Evolutionary conservation across 176 grass and related monocot species (phyloP).

Genomic region (Oryza rufipogon): DNA sequence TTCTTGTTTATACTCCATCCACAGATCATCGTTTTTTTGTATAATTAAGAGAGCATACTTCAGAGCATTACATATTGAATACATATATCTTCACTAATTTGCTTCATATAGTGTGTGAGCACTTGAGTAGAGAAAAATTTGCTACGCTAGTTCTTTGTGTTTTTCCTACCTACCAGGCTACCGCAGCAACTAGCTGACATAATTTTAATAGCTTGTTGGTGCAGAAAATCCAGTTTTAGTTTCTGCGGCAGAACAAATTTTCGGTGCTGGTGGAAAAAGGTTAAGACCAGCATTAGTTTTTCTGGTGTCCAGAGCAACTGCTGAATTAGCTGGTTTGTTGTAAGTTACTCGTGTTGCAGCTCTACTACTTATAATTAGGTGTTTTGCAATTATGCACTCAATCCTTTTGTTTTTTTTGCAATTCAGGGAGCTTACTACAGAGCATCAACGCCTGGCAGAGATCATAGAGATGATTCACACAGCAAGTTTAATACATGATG

Average conservation of each 20-base stretch:
- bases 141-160: background rate
- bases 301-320: slow-evolving; percentile 90
- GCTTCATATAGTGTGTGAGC: background rate
- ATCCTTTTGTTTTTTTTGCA: slow-evolving; percentile 19
- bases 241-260: slow-evolving; percentile 92
- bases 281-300: slow-evolving; percentile 95
- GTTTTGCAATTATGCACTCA: slow-evolving; percentile 17
- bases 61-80: slow-evolving; percentile 31
- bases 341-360: slow-evolving; percentile 46
- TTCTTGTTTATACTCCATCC: background rate
- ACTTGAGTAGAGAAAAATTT: background rate
- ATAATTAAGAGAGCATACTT: slow-evolving; percentile 15
- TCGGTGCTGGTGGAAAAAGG: slow-evolving; percentile 95
- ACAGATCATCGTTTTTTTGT: background rate
- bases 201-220: slow-evolving; percentile 73
- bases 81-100: background rate
- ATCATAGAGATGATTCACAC: slow-evolving; percentile 99
- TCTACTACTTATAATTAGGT: background rate
- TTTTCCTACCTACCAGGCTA: background rate
- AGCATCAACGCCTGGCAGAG: slow-evolving; percentile 85
- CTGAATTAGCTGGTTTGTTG: slow-evolving; percentile 72
- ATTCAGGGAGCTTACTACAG: slow-evolving; percentile 77
- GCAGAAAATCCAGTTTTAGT: slow-evolving; percentile 95
- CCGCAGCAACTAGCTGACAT: slow-evolving; percentile 35
- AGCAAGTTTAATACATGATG: slow-evolving; percentile 97